Evolutionary conservation across 2,329 filamentous ascomycete genomes (phyloP), one percentile per base, ranked within the genome.

Genomic region (Cladobotryum mycophilum): DNA sequence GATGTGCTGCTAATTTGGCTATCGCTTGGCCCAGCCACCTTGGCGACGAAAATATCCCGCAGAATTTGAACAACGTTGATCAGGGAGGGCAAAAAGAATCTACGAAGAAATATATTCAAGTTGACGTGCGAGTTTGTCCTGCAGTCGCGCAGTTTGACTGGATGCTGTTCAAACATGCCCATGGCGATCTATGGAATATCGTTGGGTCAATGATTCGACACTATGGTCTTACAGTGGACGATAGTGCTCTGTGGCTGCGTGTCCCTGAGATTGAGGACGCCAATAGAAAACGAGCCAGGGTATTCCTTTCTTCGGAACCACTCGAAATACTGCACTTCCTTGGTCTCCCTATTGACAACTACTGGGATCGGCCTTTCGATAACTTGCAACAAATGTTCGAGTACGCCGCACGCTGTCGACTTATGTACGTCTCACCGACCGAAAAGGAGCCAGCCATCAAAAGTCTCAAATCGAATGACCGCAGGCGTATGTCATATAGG

Each of bases 171-270:
- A 81, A 81, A 56, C 75, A 85, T 37, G 78, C 80, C 0, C 88
- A 92, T 58, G 85, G 86, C n/a, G 88, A 92, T 58, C 51, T 82
- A 0, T 83, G 83, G 76, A 85, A 80, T 53, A 63, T 82, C 8
- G 62, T 92, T 0, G 85, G 86, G 5, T 73, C 77, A 15, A 78
- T 75, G 8, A 80, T 88, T 54, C 76, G 84, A 0, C 77, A 76
- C 0, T 77, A 81, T 35, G 87, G 87, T 2, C 76, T 93, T 7
- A 86, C 80, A 0, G 70, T 81, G 20, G 84, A 82, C 56, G 79
- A 88, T 46, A 65, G 63, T 12, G 85, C 81, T 2, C 66, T 93
- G 1, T 81, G 77, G 62, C 58, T 92, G 0, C 79, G 86, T 0
- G 76, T 91, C 14, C 74, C 78, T 4, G 84, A 89, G 61, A 81